Conservation (phyloP, 306 rosid species). For the Quercus engelmannii region DNA sequence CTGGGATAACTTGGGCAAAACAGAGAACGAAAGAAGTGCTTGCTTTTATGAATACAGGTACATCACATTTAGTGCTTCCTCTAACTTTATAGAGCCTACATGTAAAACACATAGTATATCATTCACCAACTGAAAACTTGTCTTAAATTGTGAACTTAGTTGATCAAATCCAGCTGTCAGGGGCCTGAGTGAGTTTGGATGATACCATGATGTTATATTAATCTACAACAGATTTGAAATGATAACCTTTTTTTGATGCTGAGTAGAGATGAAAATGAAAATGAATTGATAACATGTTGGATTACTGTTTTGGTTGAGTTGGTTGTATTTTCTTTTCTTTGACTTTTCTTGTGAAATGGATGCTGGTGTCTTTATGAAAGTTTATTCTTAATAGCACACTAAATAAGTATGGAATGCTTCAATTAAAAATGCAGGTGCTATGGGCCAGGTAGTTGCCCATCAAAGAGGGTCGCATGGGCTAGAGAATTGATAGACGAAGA, state of each 20-base stretch:
- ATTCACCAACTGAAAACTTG: too few species aligned
- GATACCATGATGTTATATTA: too few species aligned
- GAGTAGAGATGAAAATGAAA: background rate
- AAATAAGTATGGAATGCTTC: slow-evolving; percentile 6
- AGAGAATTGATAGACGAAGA: slow-evolving; percentile 58
- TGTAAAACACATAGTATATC: too few species aligned
- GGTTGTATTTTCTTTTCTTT: background rate
- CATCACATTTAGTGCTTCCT: too few species aligned
- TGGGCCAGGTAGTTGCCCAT: slow-evolving; percentile 69
- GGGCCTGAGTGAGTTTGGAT: too few species aligned
- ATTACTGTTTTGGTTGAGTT: background rate
- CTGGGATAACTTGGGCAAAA: too few species aligned
- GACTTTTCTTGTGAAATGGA: background rate
- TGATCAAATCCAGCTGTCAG: too few species aligned
- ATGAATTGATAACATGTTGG: background rate
- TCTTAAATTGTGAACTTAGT: too few species aligned
- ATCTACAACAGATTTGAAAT: too few species aligned
- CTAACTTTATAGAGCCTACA: too few species aligned
- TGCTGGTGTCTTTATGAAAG: background rate
- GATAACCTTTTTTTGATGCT: background rate
- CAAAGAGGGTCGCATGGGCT: slow-evolving; percentile 64
- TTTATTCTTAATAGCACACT: background rate
- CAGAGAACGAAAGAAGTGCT: too few species aligned
- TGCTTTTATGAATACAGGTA: too few species aligned
- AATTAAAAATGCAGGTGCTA: slow-evolving; percentile 49